phyloP scores from a whole-genome alignment of 2,329 filamentous ascomycete species.

The Rachicladosporium sp. region DNA sequence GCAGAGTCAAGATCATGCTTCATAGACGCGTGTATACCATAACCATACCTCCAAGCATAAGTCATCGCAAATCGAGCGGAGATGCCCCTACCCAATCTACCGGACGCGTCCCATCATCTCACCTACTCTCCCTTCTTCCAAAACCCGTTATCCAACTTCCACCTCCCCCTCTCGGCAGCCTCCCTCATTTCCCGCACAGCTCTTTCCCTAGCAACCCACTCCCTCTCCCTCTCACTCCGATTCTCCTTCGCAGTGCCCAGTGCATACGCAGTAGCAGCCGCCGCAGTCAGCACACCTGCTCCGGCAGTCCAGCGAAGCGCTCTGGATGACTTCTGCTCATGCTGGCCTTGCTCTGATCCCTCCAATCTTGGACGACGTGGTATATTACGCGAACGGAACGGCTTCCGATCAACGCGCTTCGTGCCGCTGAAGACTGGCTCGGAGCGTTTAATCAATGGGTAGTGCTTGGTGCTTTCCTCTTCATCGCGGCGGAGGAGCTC shows the following conservation, averaged over 20 bases:
- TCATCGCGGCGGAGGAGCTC: conserved; percentile 23
- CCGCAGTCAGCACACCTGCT: conserved; percentile 41
- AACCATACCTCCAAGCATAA: no score
- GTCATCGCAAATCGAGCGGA: no score
- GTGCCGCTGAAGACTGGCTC: conserved; percentile 38
- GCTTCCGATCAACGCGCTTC: conserved; percentile 5
- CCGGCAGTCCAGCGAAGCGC: conserved; percentile 37
- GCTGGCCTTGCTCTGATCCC: conserved; percentile 2
- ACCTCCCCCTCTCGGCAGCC: neutral
- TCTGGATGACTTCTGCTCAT: conserved; percentile 7
- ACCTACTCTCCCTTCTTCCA: conserved; percentile 1
- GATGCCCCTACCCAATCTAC: no score
- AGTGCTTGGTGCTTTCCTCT: conserved; percentile 26
- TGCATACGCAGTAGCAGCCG: conserved; percentile 48
- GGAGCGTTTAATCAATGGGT: conserved; percentile 34
- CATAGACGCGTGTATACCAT: no score
- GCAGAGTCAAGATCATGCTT: no score
- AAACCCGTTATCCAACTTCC: conserved; percentile 3
- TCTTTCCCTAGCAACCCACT: conserved; percentile 2
- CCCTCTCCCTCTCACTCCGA: conserved; percentile 12
- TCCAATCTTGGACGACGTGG: conserved; percentile 18
- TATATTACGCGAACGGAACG: neutral
- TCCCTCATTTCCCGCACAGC: neutral
- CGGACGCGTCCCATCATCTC: neutral
- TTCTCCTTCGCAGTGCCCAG: conserved; percentile 33